Evolutionary conservation across 345 rosid genomes (phyloP), one percentile per base, ranked within the genome.

Genomic region (Corymbia maculata): DNA sequence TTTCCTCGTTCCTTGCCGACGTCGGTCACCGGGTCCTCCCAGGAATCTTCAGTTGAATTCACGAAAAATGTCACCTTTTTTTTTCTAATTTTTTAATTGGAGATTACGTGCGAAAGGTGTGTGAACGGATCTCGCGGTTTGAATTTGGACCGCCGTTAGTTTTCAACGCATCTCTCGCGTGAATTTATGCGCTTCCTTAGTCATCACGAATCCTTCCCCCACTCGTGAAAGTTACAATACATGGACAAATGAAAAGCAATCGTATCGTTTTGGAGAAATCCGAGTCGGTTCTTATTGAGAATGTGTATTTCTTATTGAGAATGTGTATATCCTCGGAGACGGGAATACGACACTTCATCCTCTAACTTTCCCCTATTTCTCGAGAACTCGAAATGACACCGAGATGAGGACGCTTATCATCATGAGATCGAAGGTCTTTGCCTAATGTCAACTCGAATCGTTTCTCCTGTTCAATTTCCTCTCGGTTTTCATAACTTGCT

Each of bases 271-370:
- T 4, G 2, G 21, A 55, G 0, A 12, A 55, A 55, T 9, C 2
- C 8, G 21, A 55, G 21, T 55, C 28, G 3, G 28, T 55, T 55
- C 9, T 9, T 55, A 55, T 36, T 36, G 42, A 36, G 42, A 36
- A 36, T 36, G 42, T 36, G 42, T 36, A 22, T 55, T 55, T 55
- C 9, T 9, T 55, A 55, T 36, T 36, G 42, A 36, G 42, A 36
- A 36, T 36, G 42, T 36, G 42, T 36, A 22, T 55, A 55, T 55
- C 22, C 9, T 0, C 1, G 5, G 0, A 11, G 16, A 6, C 7
- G 1, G 1, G 28, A 61, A 61, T 2, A 28, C 28, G 6, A 61
- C 28, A 36, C 2, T 13, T 7, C 8, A 12, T 61, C 11, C 7
- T 11, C 32, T 28, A 26, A 61, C 68, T 12, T 61, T 13, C 1